Evolutionary conservation across 192 early-diverging fungal species (phyloP), one percentile per base, ranked within the genome.

Genomic region (Ambispora gerdemannii): DNA sequence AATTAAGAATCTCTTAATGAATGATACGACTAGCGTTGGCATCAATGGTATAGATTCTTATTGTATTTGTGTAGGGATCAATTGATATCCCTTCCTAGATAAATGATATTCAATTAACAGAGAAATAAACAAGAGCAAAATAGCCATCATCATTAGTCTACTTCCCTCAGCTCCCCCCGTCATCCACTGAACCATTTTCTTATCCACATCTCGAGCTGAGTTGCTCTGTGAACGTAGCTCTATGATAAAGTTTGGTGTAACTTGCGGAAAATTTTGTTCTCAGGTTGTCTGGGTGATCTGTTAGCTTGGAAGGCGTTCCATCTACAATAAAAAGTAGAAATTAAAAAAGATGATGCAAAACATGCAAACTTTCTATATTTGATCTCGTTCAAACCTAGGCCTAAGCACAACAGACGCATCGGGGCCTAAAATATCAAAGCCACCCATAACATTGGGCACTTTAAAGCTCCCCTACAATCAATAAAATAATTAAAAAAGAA

Each of bases 1-100:
- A n/a, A 64, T 64, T 64, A 1, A 0, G 3, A 4, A 64, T 11
- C 49, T 11, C 19, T 64, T 64, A 43, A 34, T 24, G 28, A 49
- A 2, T 19, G 38, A 64, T 34, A 15, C 30, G 0, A 50, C 50
- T 65, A 1, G 43, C 50, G 30, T 66, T 27, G 7, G 47, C 13
- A 66, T 66, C 20, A 2, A 31, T 32, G 2, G 28, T 32, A 50
- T 66, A 66, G 38, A 66, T 51, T 50, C 28, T 66, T 15, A 66
- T 49, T 50, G 25, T 0, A 22, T 50, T 47, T 51, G 2, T n/a
- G 31, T 13, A 66, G 8, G 4, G 49, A 66, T 66, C 49, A 8
- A 66, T 66, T 7, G 28, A 32, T 19, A 15, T 58, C 35, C 53
- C 62, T 55, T 65, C 71, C 58, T 50, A 59, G 36, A 36, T n/a